These are phyloP conservation scores for bread wheat (Triticum aestivum) DNA, from an alignment of 176 grass and related monocot genomes.

Conservation along the genomic window DNA sequence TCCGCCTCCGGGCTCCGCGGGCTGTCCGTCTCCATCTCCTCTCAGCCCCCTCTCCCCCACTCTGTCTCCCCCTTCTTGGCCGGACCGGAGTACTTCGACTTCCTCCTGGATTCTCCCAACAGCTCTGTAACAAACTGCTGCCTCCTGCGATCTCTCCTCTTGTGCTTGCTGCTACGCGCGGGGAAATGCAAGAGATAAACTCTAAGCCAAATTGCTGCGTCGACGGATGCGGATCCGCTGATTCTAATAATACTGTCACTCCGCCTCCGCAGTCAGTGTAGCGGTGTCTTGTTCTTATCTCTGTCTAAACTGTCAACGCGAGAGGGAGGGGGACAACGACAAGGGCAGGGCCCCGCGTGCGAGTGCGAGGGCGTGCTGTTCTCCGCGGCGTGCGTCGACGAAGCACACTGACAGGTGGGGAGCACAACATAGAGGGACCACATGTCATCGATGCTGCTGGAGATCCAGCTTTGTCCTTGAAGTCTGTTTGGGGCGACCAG, in stretches of 20 bases:
- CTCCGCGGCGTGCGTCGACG: no score
- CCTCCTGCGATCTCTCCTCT: not conserved
- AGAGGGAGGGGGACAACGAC: not conserved
- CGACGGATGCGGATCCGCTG: not conserved
- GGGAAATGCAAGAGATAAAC: not conserved
- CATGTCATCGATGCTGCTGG: not conserved
- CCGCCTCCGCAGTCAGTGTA: not conserved
- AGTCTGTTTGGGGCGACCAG: not conserved
- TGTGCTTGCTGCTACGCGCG: not conserved
- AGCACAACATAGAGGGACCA: fast-evolving
- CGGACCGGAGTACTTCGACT: no score
- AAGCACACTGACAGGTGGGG: not conserved
- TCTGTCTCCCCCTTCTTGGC: not conserved
- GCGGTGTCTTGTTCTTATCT: not conserved
- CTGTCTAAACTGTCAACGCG: constrained; percentile 8
- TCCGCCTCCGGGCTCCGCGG: constrained; percentile 87
- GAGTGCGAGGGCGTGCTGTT: no score
- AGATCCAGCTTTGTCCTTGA: fast-evolving
- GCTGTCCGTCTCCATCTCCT: constrained; percentile 52
- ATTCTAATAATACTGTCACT: not conserved
- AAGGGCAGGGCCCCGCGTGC: not conserved
- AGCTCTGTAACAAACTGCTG: not conserved
- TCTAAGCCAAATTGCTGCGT: not conserved
- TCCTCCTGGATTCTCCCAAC: not conserved
- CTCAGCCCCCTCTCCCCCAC: not conserved